Evolutionary conservation across 805 yeast genomes (phyloP), one percentile per base, ranked within the genome.

Genomic region (Dipodascus geniculatus): DNA sequence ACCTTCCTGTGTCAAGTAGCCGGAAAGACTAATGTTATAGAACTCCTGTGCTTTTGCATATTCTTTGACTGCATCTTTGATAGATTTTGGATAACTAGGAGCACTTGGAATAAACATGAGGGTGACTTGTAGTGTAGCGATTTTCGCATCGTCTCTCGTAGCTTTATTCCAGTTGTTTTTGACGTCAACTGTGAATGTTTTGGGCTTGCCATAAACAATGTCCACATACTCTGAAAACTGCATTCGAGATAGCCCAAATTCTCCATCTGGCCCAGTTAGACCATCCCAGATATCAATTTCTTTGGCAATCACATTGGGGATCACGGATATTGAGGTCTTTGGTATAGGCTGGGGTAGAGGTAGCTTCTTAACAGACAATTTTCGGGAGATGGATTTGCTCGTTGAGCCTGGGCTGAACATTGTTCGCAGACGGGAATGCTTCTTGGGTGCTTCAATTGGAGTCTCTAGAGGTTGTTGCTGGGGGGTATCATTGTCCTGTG

Each of bases 111-210:
- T 67, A 61, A 69, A 83, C 62, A 83, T 64, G 79, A 81, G 74
- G 58, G 74, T 72, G 22, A 77, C 73, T 56, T 78, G 78, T 35
- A 82, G 52, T 74, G 56, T 53, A 60, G 60, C 16, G 63, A 63
- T 17, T 47, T 51, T 49, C 11, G n/a, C n/a, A n/a, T n/a, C n/a
- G n/a, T n/a, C n/a, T n/a, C n/a, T n/a, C n/a, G n/a, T n/a, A n/a
- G n/a, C n/a, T n/a, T n/a, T n/a, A n/a, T 38, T 17, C 97, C 97
- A 91, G 65, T 88, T 96, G 63, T 88, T 89, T 65, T 79, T 80
- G 58, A 88, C 77, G 9, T 83, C 79, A 48, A 87, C 63, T 48
- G 74, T 72, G 63, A 80, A 80, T 50, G 71, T 73, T 54, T 71
- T 70, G 0, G 81, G 71, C 49, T 69, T 65, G 17, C 87, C 84